Base-by-base conservation (phyloP, 495 filamentous ascomycete species). In the Penicillium bialowiezense region DNA sequence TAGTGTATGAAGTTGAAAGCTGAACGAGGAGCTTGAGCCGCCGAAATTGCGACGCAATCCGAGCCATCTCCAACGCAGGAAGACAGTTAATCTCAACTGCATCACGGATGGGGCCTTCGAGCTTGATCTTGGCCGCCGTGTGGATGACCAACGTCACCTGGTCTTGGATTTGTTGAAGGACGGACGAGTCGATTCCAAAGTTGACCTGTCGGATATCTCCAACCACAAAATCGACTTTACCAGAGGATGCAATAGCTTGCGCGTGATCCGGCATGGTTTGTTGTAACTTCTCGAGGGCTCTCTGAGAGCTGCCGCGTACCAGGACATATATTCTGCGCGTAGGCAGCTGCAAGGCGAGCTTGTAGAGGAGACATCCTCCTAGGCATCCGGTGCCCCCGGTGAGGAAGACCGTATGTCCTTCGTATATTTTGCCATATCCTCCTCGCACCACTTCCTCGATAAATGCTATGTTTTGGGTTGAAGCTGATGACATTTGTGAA, bases 61-160 rank as follows among this genome's bases (percentile, higher is more conserved):
- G 51, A 3, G 66, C 68, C 41, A 73, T 39, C 26, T 71, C 68
- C 35, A 71, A 34, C 1, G 64, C 47, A 4, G 70, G 68, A 3
- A 71, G 59, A 40, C 66, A 71, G 21, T 73, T 73, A 43, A 62
- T 65, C 32, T 67, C 60, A 8, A 73, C 43, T 7, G 70, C 60
- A n/a, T 73, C 64, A 1, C 45, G 28, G 5, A 69, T 48, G 19
- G 50, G 54, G 4, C 64, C 58, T 21, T 65, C 60, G 9, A 73
- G 56, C 0, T 56, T 56, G 50, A 71, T 71, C 14, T 64, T 68
- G 7, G 68, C 70, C 1, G 70, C 68, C 5, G 70, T 52, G 14
- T 71, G 62, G n/a, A 71, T 70, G 3, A 67, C 60, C n/a, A 71
- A 41, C 0, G 66, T 71, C 5, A 70, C 60, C 48, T 70, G 45